Evolutionary conservation across 371 early-diverging fungal genomes (phyloP), one percentile per base, ranked within the genome.

Genomic region (Funneliformis caledonium): DNA sequence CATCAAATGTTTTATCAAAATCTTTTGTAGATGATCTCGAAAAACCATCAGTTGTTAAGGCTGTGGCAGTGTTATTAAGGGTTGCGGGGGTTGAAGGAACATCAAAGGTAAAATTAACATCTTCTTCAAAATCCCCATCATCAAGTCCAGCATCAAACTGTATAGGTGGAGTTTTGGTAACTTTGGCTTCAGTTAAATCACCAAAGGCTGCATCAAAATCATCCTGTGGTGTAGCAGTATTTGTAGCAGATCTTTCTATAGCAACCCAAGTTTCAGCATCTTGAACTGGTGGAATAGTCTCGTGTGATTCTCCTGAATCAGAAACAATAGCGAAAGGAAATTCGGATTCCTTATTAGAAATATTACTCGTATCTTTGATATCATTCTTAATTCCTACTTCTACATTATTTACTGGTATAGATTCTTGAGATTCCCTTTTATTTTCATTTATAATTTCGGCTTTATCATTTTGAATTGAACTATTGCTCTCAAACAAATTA

Each of bases 81-180:
- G 68, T 69, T 33, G 43, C 19, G 31, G 5, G 42, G 6, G 33
- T 76, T 16, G 61, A 12, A 60, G 72, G 65, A 26, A 42, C 65
- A 45, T 72, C 82, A 72, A 78, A 82, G 0, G 82, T 62, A 60
- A 72, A 37, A 60, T 70, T 72, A 64, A 78, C 60, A 31, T 77
- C 73, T 12, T 70, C 64, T 10, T 82, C 79, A 69, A 82, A 82
- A 60, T 68, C 79, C n/a, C 56, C 62, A 11, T 70, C 78, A 70
- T 72, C 70, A 26, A 72, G 59, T 26, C 69, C 47, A 1, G 82
- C 47, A 59, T 70, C 82, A 67, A 78, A 78, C 4, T 78, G 52
- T 19, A 78, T 78, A 42, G 78, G 78, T 43, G 69, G 33, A n/a
- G 75, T 48, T 22, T 65, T 65, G 3, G 37, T 56, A 31, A 78